These are phyloP conservation scores for Aspergillus ustus DNA, from an alignment of 2,329 filamentous ascomycete species.

Conservation along the genomic window DNA sequence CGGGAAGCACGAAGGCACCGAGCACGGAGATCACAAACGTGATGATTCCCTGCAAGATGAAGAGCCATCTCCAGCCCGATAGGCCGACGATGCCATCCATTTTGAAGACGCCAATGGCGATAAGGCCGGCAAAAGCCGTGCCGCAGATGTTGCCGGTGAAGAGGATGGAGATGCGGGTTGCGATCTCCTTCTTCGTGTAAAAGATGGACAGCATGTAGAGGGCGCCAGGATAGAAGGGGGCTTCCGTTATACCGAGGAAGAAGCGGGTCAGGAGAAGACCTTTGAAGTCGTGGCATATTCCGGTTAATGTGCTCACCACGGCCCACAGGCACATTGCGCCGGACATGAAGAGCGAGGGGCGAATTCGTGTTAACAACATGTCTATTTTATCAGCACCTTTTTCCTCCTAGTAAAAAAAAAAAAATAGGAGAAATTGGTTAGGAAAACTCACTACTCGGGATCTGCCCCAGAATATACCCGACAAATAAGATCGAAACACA, in stretches of 20 bases:
- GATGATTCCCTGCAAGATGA: constrained; percentile 56
- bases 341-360: constrained; percentile 52
- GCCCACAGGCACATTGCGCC: constrained; percentile 38
- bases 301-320: constrained; percentile 33
- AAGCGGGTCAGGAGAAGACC: constrained; percentile 46
- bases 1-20: constrained; percentile 48
- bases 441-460: constrained; percentile 23
- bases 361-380: constrained; percentile 39
- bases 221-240: constrained; percentile 63
- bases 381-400: constrained; percentile 10
- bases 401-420: too few species aligned
- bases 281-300: constrained; percentile 43
- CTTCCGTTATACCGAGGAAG: constrained; percentile 38
- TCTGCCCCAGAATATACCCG: constrained; percentile 27
- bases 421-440: not conserved
- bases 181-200: constrained; percentile 66
- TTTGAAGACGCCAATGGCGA: constrained; percentile 62
- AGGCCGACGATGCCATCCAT: constrained; percentile 62
- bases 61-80: constrained; percentile 56
- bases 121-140: constrained; percentile 63
- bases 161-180: constrained; percentile 60
- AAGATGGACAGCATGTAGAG: constrained; percentile 67
- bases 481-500: constrained; percentile 33
- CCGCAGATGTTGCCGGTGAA: constrained; percentile 66
- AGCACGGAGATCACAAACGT: constrained; percentile 49